Evolutionary conservation across 2,329 filamentous ascomycete genomes (phyloP), one percentile per base, ranked within the genome.

Genomic region (Ilyonectria mors-panacis): DNA sequence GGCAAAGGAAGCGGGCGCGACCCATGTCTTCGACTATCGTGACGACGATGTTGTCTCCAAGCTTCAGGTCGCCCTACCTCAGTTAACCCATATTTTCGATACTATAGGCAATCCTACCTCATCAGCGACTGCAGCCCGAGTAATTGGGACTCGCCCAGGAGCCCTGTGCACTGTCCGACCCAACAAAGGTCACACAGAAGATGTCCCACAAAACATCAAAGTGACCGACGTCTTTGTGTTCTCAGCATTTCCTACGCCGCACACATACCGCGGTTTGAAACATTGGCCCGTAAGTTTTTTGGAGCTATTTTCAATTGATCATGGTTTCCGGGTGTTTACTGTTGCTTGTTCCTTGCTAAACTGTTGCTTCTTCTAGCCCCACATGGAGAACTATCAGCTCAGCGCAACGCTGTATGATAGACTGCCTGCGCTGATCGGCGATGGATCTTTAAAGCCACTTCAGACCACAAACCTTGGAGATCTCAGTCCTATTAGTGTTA

Each of bases 211-310:
- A 6, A 68, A 73, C 1, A 74, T 79, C 1, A 77, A 75, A 17
- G 78, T 85, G 1, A 81, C 79, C 0, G 82, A 83, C 71, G 82
- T 85, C 0, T 70, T 85, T 12, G 82, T 85, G 0, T 84, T 79
- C 74, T 83, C 81, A 0, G 81, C 79, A 0, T 85, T 85, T 44
- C 66, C 82, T 4, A 82, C 82, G 8, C 78, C 83, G 2, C 81
- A 84, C 58, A 63, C 61, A 0, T 84, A 84, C 66, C 70, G 71
- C 2, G 66, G 68, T 0, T 59, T 33, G 74, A 77, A 10, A 35
- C 75, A 4, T 79, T 85, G 80, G 81, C 80, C 81, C 0, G 82
- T 84, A 70, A 70, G 78, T 76, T 6, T 23, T 7, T 5, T 3
- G 2, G 8, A 19, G 2, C 7, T 2, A n/a, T 2, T 15, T 6